Percentiles rank a stretch among this genome's conserved stretches.
phyloP scores from a whole-genome alignment of 345 rosid species.

The Salix arbutifolia region DNA sequence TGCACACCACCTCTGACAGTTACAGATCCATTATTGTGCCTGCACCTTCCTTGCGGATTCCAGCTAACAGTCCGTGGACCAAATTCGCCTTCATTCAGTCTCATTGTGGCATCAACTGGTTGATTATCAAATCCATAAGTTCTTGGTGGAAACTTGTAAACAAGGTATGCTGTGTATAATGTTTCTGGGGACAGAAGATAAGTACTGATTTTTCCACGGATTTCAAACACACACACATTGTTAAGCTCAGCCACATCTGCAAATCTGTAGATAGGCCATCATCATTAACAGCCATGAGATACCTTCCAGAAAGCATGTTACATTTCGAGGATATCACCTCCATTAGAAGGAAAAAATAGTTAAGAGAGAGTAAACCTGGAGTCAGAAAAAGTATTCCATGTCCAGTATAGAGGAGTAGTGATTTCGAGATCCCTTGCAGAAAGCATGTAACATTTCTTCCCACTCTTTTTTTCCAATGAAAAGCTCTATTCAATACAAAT shows the following conservation, averaged over 20 bases:
- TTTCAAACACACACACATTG: constrained; percentile 24
- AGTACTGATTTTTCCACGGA: constrained; percentile 22
- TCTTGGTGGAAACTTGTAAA: constrained; percentile 7
- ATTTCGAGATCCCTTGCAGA: constrained; percentile 29
- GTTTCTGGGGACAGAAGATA: constrained; percentile 24
- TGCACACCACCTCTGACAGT: background rate
- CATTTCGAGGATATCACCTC: constrained; percentile 6
- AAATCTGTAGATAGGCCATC: constrained; percentile 13
- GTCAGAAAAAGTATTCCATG: background rate
- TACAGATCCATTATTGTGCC: background rate
- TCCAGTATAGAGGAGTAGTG: constrained; percentile 13
- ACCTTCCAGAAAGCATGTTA: constrained; percentile 28
- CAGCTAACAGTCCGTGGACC: background rate
- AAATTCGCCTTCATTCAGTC: background rate
- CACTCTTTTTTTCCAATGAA: constrained; percentile 19
- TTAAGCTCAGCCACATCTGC: constrained; percentile 26
- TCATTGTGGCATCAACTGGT: constrained; percentile 14
- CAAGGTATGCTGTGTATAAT: constrained; percentile 26
- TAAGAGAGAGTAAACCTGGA: background rate
- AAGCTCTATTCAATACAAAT: constrained; percentile 17
- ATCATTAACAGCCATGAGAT: constrained; percentile 10
- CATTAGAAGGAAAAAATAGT: background rate
- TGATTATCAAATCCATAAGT: constrained; percentile 9
- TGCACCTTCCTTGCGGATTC: background rate
- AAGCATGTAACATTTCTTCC: constrained; percentile 30